These are phyloP conservation scores for Lotmaria passim DNA, from an alignment of 208 protist species.

Conservation along the genomic window DNA sequence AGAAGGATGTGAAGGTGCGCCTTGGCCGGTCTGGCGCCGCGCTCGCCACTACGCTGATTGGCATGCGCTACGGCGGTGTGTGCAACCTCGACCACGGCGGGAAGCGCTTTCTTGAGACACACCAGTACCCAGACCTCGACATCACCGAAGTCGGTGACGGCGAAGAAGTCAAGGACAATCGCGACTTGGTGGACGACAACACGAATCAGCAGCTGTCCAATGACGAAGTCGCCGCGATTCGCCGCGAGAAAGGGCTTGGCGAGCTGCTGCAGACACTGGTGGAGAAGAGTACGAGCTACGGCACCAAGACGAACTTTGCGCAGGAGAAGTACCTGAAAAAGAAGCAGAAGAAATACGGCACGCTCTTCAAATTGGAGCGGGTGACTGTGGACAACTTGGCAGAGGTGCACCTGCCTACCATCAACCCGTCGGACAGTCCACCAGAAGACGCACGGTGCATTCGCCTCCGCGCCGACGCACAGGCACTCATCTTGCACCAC, in stretches of 20 bases:
- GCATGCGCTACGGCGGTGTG: slow-evolving; percentile 82
- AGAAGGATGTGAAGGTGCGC: slow-evolving; percentile 55
- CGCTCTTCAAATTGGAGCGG: slow-evolving; percentile 84
- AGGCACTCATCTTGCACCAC: slow-evolving; percentile 89
- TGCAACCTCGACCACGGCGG: slow-evolving; percentile 65
- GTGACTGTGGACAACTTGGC: slow-evolving; percentile 73
- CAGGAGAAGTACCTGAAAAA: slow-evolving; percentile 94
- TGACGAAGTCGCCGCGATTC: slow-evolving; percentile 76
- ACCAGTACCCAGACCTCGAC: slow-evolving; percentile 89
- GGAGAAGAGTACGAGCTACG: slow-evolving; percentile 87
- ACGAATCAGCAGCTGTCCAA: slow-evolving; percentile 82
- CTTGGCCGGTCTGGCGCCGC: slow-evolving; percentile 72
- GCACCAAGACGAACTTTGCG: slow-evolving; percentile 87
- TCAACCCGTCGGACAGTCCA: slow-evolving; percentile 68
- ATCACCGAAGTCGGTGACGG: slow-evolving; percentile 52
- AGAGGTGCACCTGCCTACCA: slow-evolving; percentile 85
- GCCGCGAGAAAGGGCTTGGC: slow-evolving; percentile 73
- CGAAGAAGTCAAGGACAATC: slow-evolving; percentile 73
- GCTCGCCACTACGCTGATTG: slow-evolving; percentile 69
- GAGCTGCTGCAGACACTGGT: slow-evolving; percentile 79
- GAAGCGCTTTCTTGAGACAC: slow-evolving; percentile 60
- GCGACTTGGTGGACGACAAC: slow-evolving; percentile 83
- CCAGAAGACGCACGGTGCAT: slow-evolving; percentile 69
- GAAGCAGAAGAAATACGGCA: slow-evolving; percentile 91
- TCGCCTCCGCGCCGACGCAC: slow-evolving; percentile 81